phyloP scores from a whole-genome alignment of 345 rosid genomes.

The Carallia brachiata region DNA sequence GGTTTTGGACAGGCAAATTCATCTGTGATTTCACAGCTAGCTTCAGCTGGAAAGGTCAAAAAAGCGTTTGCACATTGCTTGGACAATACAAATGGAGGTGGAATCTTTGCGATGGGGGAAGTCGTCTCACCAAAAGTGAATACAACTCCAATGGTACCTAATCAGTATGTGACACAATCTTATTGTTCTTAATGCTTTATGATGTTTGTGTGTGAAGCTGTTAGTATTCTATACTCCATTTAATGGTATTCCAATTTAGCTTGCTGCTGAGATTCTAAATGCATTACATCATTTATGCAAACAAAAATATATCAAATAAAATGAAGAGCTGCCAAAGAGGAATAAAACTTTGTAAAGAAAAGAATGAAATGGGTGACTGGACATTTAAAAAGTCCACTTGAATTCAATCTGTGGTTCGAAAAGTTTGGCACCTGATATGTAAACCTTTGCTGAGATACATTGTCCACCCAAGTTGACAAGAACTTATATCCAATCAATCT shows the following conservation, averaged over 20 bases:
- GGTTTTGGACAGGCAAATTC: conserved; percentile 90
- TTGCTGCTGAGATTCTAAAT: not conserved
- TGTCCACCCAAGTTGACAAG: no score
- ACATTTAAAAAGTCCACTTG: not conserved
- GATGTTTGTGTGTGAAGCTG: not conserved
- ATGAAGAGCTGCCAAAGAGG: not conserved
- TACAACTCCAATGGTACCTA: conserved; percentile 71
- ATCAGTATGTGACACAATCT: conserved; percentile 55
- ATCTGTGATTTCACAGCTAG: conserved; percentile 81
- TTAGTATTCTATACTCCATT: not conserved
- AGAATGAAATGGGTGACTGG: not conserved
- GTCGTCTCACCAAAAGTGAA: conserved; percentile 62
- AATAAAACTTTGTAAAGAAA: no score
- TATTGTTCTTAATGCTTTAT: conserved; percentile 16
- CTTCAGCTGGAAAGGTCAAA: conserved; percentile 59
- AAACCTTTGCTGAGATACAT: no score
- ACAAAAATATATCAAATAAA: not conserved
- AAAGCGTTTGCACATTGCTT: conserved; percentile 78
- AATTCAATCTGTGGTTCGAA: not conserved
- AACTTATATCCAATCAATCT: no score
- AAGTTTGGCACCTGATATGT: not conserved
- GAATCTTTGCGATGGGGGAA: conserved; percentile 75
- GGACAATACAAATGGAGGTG: conserved; percentile 72
- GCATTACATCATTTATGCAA: not conserved
- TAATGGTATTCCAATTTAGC: not conserved